Evolutionary conservation across 2,329 filamentous ascomycete species (phyloP).

Genomic region (Capronia epimyces): DNA sequence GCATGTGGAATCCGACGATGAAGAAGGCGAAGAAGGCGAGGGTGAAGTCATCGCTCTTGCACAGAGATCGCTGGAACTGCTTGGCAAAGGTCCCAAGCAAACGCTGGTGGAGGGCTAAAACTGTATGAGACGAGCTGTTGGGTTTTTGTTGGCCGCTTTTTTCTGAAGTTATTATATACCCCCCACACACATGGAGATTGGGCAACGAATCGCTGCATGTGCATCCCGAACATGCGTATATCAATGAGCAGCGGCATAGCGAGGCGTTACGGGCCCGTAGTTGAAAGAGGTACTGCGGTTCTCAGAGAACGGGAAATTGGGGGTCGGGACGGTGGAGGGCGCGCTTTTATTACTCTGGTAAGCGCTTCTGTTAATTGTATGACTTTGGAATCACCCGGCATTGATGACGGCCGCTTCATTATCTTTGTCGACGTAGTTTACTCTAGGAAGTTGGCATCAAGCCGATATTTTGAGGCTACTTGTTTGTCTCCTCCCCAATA

Average conservation of each 20-base stretch:
- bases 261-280: slow-evolving; percentile 17
- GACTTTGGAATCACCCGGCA: not conserved
- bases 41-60: slow-evolving; percentile 89
- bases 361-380: not conserved
- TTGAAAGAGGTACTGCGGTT: not conserved
- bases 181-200: slow-evolving; percentile 15
- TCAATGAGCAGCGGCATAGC: slow-evolving; percentile 19
- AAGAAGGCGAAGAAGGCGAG: slow-evolving; percentile 83
- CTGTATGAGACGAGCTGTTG: not conserved
- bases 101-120: slow-evolving; percentile 70
- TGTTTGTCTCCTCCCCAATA: slow-evolving; percentile 15
- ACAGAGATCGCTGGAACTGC: slow-evolving; percentile 78
- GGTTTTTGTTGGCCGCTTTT: slow-evolving; percentile 8
- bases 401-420: not conserved
- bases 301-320: not conserved
- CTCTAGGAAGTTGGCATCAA: too few relatives aligned
- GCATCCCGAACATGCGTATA: slow-evolving; percentile 13
- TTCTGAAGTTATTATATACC: slow-evolving; percentile 23
- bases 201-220: slow-evolving; percentile 15
- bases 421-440: not conserved
- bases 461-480: not conserved
- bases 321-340: not conserved
- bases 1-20: slow-evolving; percentile 79
- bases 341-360: slow-evolving; percentile 2
- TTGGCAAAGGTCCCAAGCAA: slow-evolving; percentile 70